Conservation (phyloP, 805 yeast species). For the Candida takata region DNA sequence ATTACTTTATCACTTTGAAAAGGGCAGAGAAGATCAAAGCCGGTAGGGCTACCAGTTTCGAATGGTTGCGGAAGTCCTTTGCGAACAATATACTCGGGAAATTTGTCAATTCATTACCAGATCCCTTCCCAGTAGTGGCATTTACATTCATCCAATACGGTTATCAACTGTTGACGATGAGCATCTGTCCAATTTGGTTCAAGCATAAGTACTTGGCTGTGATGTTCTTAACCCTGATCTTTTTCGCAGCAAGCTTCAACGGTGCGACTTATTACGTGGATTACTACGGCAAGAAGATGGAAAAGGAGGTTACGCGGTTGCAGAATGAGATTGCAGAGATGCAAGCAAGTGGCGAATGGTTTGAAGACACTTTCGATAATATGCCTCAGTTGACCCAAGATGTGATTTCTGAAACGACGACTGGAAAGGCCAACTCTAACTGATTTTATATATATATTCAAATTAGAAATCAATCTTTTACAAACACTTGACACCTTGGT, state of each 20-base stretch:
- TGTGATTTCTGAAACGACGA: background rate
- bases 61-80: constrained; percentile 69
- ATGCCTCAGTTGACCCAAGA: constrained; percentile 1
- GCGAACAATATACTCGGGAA: constrained; percentile 58
- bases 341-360: constrained; percentile 29
- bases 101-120: constrained; percentile 76
- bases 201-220: constrained; percentile 59
- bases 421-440: too few relatives aligned
- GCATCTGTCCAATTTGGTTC: constrained; percentile 86
- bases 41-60: constrained; percentile 85
- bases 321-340: constrained; percentile 63
- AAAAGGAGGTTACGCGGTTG: constrained; percentile 71
- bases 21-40: constrained; percentile 73
- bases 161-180: constrained; percentile 83
- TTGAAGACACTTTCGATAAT: constrained; percentile 12
- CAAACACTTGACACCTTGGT: too few relatives aligned
- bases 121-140: constrained; percentile 78
- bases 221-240: constrained; percentile 62
- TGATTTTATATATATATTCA: too few relatives aligned
- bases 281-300: constrained; percentile 82
- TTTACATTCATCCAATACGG: constrained; percentile 82
- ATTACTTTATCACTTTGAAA: constrained; percentile 82
- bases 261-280: constrained; percentile 96
- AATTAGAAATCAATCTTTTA: too few relatives aligned
- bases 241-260: constrained; percentile 74